Conservation (phyloP, 2,329 filamentous ascomycete species). For the Xylaria polymorpha region DNA sequence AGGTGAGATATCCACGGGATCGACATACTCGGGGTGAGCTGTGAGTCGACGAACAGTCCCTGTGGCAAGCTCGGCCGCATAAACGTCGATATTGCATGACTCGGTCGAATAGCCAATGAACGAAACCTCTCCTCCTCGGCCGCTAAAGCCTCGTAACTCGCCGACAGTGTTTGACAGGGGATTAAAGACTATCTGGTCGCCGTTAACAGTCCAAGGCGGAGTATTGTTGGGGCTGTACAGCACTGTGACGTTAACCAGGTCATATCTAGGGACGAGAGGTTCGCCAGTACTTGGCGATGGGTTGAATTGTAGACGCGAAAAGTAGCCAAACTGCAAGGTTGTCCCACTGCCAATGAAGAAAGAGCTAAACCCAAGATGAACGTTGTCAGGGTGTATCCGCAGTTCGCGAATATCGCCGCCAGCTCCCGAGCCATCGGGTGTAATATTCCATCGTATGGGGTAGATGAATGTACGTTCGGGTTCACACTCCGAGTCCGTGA, state of each 20-base stretch:
- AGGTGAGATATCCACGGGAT: slow-evolving; percentile 56
- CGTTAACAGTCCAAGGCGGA: slow-evolving; percentile 17
- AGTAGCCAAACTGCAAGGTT: slow-evolving; percentile 4
- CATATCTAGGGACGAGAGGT: slow-evolving; percentile 23
- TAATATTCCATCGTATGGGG: slow-evolving; percentile 17
- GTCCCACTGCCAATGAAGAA: not conserved
- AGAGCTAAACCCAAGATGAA: slow-evolving; percentile 16
- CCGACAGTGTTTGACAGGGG: slow-evolving; percentile 8
- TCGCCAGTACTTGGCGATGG: not conserved
- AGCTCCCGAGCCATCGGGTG: slow-evolving; percentile 12
- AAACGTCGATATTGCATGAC: slow-evolving; percentile 59
- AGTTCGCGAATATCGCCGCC: slow-evolving; percentile 20
- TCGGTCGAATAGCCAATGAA: slow-evolving; percentile 57
- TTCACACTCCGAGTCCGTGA: slow-evolving; percentile 10
- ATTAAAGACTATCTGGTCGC: slow-evolving; percentile 11
- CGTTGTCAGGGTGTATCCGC: slow-evolving; percentile 12
- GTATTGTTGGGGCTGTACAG: slow-evolving; percentile 16
- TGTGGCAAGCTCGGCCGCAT: slow-evolving; percentile 55
- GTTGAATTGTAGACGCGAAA: slow-evolving; percentile 21
- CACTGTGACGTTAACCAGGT: slow-evolving; percentile 24
- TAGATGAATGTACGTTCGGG: slow-evolving; percentile 17
- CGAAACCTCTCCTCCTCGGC: slow-evolving; percentile 28
- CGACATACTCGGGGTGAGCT: slow-evolving; percentile 57
- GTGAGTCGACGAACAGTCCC: slow-evolving; percentile 57
- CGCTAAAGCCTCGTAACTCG: slow-evolving; percentile 27